Percentiles rank a stretch among this genome's conserved stretches.
phyloP scores from a whole-genome alignment of 2,329 filamentous ascomycete genomes.

The Didymella keratinophila region DNA sequence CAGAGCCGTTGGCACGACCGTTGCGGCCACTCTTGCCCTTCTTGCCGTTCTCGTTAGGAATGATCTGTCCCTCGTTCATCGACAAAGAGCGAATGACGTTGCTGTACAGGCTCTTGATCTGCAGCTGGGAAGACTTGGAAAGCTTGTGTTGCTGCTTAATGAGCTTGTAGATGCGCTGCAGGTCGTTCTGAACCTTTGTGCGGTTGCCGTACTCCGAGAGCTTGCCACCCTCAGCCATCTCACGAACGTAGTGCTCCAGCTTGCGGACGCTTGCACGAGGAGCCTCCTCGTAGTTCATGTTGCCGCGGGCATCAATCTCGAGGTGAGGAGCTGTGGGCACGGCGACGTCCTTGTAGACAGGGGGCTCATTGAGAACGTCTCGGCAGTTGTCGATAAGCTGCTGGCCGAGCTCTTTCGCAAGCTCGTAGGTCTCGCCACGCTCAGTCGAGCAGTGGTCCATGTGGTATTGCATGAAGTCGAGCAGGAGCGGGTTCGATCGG shows the following conservation, averaged over 20 bases:
- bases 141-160: slow-evolving; percentile 98
- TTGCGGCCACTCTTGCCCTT: slow-evolving; percentile 66
- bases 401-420: slow-evolving; percentile 93
- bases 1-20: slow-evolving; percentile 59
- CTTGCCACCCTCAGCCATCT: slow-evolving; percentile 98
- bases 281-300: slow-evolving; percentile 89
- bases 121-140: slow-evolving; percentile 92
- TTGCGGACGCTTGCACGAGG: slow-evolving; percentile 90
- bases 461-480: slow-evolving; percentile 99
- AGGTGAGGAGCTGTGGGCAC: slow-evolving; percentile 92
- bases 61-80: slow-evolving; percentile 98
- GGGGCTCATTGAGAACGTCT: slow-evolving; percentile 82
- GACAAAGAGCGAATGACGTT: slow-evolving; percentile 92
- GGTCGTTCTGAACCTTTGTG: slow-evolving; percentile 95
- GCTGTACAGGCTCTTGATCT: slow-evolving; percentile 94
- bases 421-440: slow-evolving; percentile 93
- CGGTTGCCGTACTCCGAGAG: slow-evolving; percentile 98
- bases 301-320: slow-evolving; percentile 89
- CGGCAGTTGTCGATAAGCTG: slow-evolving; percentile 98
- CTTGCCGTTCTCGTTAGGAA: slow-evolving; percentile 84
- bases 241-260: slow-evolving; percentile 96
- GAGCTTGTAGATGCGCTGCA: slow-evolving; percentile 95
- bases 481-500: slow-evolving; percentile 90
- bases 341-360: slow-evolving; percentile 95
- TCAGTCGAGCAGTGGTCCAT: slow-evolving; percentile 98